Base-by-base conservation (phyloP, 2,329 filamentous ascomycete genomes). In the Leptographium radiaticola region DNA sequence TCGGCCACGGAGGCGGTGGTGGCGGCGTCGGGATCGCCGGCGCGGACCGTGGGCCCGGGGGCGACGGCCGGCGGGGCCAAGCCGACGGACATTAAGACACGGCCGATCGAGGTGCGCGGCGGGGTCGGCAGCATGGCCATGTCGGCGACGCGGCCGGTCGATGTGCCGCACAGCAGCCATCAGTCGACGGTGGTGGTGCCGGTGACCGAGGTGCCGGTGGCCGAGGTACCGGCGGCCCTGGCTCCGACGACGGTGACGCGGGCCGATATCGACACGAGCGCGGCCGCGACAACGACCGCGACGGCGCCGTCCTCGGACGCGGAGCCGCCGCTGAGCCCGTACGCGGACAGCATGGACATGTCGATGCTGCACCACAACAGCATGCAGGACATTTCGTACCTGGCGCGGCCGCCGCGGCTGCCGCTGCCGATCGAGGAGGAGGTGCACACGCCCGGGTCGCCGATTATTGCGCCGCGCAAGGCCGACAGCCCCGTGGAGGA, bases 401-500 rank as follows among this genome's bases (percentile, higher is more conserved):
- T 79, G 62, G 73, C 76, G 55, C 78, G 86, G n/a, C 91, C 91
- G 47, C 91, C 91, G 51, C 85, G 91, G 57, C 75, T 97, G 63
- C 91, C 91, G 55, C 79, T 97, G 56, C 90, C 91, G 53, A 96
- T 97, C 62, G 89, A 94, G 62, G 88, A 96, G 72, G 89, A 95
- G 66, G 79, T 87, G 15, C 84, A 93, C 62, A 89, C 86, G 1
- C 91, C 91, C 1, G 90, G 90, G 31, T 96, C 90, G 46, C 91
- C 91, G 53, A 91, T 95, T 59, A 80, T 91, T 58, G 81, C 85
- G 8, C 79, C 89, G 1, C 75, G 83, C 33, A 84, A 88, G 65
- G 67, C 66, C 51, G 65, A 66, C 55, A 75, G 72, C n/a, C 68
- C 68, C 2, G 65, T 83, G 57, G 78, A 76, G 7, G 74, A 79